Base-by-base conservation (phyloP, 176 grass and related monocot genomes). In the Ananas comosus region DNA sequence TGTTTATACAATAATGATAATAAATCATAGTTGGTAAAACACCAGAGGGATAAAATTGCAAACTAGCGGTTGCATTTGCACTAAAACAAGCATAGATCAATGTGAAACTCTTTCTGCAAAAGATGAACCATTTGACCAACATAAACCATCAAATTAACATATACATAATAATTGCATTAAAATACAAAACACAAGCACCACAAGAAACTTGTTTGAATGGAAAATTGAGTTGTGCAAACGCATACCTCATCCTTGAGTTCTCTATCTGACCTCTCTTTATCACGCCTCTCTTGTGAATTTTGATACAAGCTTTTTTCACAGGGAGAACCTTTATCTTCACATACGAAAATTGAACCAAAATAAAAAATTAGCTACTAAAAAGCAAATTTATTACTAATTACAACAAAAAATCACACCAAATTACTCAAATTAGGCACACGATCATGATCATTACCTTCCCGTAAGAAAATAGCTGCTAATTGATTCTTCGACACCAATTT, bases 401-500 rank as follows among this genome's bases (percentile, higher is more conserved):
- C 21, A 18, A 61, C 21, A 21, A 61, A 61, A 18, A 16, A 61
- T 19, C 10, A 18, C 56, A 18, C 9, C 17, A 61, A 4, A 61
- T 61, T 17, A 42, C 13, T 61, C n/a, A 61, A 61, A 61, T 61
- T 61, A 42, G 33, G 33, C 4, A 3, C 24, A 4, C 9, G 10
- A 27, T 57, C 51, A 72, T 22, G 24, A 11, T 65, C 23, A 33
- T 54, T 27, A 90, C 91, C 91, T 90, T 95, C 87, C 18, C 87
- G 83, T 53, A 87, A 80, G 72, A 95, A 95, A 42, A 80, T 81
- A 24, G 81, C 74, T 14, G 86, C 78, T 10, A 93, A 83, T 51
- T 78, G 82, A 71, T 93, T 93, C 86, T 72, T 89, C 22, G 90
- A 93, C 29, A 76, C 67, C 56, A 79, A 29, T 70, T 65, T 81